Percentiles rank a stretch among this genome's conserved stretches.
These are phyloP conservation scores for Geotrichum aggregatum DNA, from an alignment of 1,139 yeast species.

Conservation along the genomic window DNA sequence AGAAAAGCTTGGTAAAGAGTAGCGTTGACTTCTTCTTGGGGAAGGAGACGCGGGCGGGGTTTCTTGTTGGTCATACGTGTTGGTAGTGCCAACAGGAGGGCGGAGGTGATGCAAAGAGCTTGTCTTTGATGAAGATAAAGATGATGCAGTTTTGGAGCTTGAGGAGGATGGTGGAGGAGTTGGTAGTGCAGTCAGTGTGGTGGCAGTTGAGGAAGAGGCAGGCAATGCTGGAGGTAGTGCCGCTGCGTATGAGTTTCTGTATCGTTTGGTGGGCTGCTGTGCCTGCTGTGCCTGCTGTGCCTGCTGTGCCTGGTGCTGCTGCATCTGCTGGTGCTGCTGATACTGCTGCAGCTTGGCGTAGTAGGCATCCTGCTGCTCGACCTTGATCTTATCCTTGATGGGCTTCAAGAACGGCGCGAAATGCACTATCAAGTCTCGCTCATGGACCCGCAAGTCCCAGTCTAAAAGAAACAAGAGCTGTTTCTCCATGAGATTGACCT, in stretches of 20 bases:
- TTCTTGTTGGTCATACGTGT: neutral
- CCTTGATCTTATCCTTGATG: slow-evolving; percentile 1
- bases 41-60: neutral
- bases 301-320: neutral
- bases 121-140: too few relatives aligned
- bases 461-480: slow-evolving; percentile 76
- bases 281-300: neutral
- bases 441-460: slow-evolving; percentile 73
- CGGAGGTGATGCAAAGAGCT: neutral
- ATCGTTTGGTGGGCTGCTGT: neutral
- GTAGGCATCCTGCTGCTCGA: slow-evolving; percentile 4
- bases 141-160: too few relatives aligned
- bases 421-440: slow-evolving; percentile 62
- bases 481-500: slow-evolving; percentile 87
- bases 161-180: too few relatives aligned
- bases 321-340: neutral
- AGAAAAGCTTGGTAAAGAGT: neutral
- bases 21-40: neutral
- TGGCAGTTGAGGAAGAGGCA: neutral
- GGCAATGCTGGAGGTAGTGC: neutral
- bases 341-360: slow-evolving; percentile 2
- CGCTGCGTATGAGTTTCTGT: neutral
- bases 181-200: too few relatives aligned
- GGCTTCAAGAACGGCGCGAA: slow-evolving; percentile 62
- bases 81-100: neutral